Evolutionary conservation across 331 rosid genomes (phyloP), one percentile per base, ranked within the genome.

Genomic region (Spiraea crenata): DNA sequence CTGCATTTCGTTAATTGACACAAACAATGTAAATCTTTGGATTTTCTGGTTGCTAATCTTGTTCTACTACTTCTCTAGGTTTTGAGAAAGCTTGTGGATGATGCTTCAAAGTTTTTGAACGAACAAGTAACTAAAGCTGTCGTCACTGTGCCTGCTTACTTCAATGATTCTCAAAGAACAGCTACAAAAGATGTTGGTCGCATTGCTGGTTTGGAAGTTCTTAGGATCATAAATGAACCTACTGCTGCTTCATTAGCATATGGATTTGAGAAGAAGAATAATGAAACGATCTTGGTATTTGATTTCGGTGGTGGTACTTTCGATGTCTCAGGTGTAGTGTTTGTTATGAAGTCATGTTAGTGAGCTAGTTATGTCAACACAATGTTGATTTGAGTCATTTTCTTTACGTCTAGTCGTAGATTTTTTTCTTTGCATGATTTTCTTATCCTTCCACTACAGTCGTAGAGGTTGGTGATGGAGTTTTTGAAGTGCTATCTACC

Each of bases 151-250:
- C 82, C 82, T 68, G 82, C 82, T 9, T 79, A 79, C 76, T 79
- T 79, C 76, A 79, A 79, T 69, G 82, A 79, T 45, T 79, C 82
- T 74, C 82, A 79, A 69, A 79, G 82, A 58, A 79, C 82, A 14
- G 82, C 82, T 19, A 79, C 82, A 4, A 79, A 79, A 69, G 82
- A 79, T 68, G 82, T 79, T 16, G 82, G 82, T 52, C 82, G 82
- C 47, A 79, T 79, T 67, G 82, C 82, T 63, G 82, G 82, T 42
- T 63, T 79, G 50, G 82, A 79, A 40, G 82, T 79, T 63, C 82
- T 79, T 65, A 69, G 82, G 46, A 79, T 79, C 47, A 79, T 79
- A 9, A 79, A 79, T 11, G 82, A 79, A 47, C 82, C 82, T 10
- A 79, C 82, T 46, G 82, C 82, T 16, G 82, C 82, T 38, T 79